These are phyloP conservation scores for Neurospora crassa DNA, from an alignment of 2,329 filamentous ascomycete species.

Conservation along the genomic window DNA sequence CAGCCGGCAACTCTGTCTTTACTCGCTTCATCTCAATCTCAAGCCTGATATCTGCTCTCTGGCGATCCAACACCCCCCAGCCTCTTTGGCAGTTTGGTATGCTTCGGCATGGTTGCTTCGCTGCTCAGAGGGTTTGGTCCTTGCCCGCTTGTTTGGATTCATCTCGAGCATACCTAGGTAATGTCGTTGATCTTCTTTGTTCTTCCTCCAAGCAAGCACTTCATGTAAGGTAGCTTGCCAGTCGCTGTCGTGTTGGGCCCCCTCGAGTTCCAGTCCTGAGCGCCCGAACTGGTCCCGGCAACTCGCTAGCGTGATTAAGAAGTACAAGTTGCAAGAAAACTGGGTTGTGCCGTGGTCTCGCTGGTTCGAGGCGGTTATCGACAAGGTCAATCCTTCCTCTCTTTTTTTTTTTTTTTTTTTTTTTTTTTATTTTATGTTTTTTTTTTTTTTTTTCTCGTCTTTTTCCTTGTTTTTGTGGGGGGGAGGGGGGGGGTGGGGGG, in stretches of 20 bases:
- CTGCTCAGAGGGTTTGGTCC: slow-evolving; percentile 13
- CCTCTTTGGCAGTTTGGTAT: slow-evolving; percentile 10
- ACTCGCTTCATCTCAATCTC: slow-evolving; percentile 12
- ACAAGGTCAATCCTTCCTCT: background rate
- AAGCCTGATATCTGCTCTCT: slow-evolving; percentile 14
- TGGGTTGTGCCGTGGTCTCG: background rate
- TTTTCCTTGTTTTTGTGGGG: background rate
- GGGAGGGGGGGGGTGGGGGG: no score
- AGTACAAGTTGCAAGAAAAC: background rate
- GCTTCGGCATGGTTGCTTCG: slow-evolving; percentile 11
- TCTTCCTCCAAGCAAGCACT: slow-evolving; percentile 46
- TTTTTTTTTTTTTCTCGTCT: no score
- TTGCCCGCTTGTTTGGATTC: slow-evolving; percentile 30
- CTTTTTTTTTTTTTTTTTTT: background rate
- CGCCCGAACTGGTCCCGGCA: slow-evolving; percentile 10
- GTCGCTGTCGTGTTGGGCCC: slow-evolving; percentile 26
- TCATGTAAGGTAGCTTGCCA: slow-evolving; percentile 45
- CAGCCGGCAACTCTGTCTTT: slow-evolving; percentile 12
- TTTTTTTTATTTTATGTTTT: no score
- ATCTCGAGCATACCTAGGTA: slow-evolving; percentile 34
- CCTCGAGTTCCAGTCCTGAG: slow-evolving; percentile 18
- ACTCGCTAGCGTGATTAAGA: background rate
- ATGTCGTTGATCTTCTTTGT: slow-evolving; percentile 47
- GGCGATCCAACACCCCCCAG: slow-evolving; percentile 8
- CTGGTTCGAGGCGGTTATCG: background rate